phyloP scores from a whole-genome alignment of 2,329 filamentous ascomycete genomes.

The Paradendryphiella salina region DNA sequence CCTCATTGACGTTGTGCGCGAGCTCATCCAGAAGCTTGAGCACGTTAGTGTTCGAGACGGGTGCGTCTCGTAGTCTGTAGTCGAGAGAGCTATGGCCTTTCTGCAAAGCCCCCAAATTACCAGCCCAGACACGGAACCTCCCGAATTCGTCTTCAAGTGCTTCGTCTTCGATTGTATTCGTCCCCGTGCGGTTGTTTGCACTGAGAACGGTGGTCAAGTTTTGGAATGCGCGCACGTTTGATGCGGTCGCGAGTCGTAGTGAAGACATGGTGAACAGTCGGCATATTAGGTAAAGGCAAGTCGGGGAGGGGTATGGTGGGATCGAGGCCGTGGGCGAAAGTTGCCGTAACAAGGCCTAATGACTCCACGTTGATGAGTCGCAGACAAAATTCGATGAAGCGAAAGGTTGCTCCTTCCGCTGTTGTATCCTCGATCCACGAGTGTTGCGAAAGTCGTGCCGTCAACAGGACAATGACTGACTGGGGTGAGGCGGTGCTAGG shows the following conservation, averaged over 20 bases:
- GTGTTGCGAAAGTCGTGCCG: conserved; percentile 1
- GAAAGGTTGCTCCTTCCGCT: background rate
- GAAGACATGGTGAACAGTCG: conserved; percentile 18
- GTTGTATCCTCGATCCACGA: conserved; percentile 4
- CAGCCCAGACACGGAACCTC: conserved; percentile 44
- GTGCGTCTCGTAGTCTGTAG: conserved; percentile 45
- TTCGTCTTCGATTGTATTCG: conserved; percentile 29
- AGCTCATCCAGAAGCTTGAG: conserved; percentile 43
- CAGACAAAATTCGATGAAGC: conserved; percentile 1
- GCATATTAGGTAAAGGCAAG: conserved; percentile 17
- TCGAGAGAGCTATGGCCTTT: conserved; percentile 46
- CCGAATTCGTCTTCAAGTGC: conserved; percentile 44
- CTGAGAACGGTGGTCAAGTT: conserved; percentile 26
- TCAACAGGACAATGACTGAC: background rate
- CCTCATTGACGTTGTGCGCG: conserved; percentile 35
- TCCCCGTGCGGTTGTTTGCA: conserved; percentile 16
- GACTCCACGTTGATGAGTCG: background rate
- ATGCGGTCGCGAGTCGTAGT: conserved; percentile 38
- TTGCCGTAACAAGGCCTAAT: background rate
- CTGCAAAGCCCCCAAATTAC: conserved; percentile 44
- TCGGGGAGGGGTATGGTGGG: background rate
- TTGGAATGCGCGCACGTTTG: conserved; percentile 39
- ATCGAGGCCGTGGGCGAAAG: background rate
- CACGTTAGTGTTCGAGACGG: conserved; percentile 38
- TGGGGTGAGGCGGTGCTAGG: conserved; percentile 13